Conservation (phyloP, 1,284 basidiomycete species). For the Sanghuangporus sanghuang region DNA sequence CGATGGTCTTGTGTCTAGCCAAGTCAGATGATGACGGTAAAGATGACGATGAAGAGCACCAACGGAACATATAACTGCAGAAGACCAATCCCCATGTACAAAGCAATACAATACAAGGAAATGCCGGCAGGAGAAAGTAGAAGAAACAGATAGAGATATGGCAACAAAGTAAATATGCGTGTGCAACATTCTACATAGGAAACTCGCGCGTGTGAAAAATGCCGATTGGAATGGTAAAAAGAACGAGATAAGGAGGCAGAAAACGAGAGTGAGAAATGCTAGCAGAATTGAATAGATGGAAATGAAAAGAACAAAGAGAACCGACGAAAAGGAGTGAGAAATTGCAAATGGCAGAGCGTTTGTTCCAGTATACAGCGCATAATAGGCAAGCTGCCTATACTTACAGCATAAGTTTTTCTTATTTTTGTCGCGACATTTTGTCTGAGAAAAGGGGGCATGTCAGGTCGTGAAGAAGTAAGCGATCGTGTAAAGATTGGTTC, state of each 20-base stretch:
- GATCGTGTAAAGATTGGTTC: constrained; percentile 34
- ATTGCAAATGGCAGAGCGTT: constrained; percentile 8
- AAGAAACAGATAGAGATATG: constrained; percentile 4
- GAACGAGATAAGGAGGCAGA: background rate
- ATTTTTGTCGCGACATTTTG: constrained; percentile 21
- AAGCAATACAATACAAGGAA: constrained; percentile 11
- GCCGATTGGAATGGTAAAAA: background rate
- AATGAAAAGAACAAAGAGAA: constrained; percentile 14
- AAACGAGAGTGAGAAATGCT: background rate
- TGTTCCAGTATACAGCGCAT: constrained; percentile 14
- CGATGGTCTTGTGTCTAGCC: constrained; percentile 1
- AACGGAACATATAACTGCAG: background rate
- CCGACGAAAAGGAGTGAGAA: constrained; percentile 1
- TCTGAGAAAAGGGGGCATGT: constrained; percentile 18
- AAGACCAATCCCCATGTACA: constrained; percentile 8
- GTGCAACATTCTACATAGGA: constrained; percentile 6
- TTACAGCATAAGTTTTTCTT: constrained; percentile 27
- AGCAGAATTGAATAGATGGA: background rate
- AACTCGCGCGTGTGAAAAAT: background rate
- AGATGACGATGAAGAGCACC: background rate
- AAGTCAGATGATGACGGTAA: background rate
- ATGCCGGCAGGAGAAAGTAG: background rate
- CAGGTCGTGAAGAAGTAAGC: background rate
- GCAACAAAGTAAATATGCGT: constrained; percentile 8
- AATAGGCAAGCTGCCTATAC: constrained; percentile 9